phyloP scores from a whole-genome alignment of 2,329 filamentous ascomycete genomes.

The Emmonsia crescens region DNA sequence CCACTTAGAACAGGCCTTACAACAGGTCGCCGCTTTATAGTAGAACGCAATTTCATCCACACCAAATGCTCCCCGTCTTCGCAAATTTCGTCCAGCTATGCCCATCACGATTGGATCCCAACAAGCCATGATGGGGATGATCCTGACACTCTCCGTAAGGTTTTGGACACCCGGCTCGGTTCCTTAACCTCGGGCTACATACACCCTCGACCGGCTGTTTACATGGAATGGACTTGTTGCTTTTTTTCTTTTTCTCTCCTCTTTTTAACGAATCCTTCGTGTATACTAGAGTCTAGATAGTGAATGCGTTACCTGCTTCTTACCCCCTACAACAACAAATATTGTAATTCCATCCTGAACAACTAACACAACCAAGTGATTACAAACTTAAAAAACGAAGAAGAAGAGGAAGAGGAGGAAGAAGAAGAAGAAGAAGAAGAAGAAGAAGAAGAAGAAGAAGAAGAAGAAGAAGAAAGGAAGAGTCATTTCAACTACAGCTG shows the following conservation, averaged over 20 bases:
- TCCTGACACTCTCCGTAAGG: not conserved
- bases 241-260: not conserved
- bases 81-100: not conserved
- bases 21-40: not conserved
- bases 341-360: not conserved
- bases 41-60: not conserved
- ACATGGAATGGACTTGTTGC: too few relatives aligned
- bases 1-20: not conserved
- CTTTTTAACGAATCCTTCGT: not conserved
- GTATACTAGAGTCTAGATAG: not conserved
- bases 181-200: not conserved
- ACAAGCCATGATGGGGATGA: not conserved
- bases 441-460: not conserved
- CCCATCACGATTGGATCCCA: not conserved
- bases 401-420: not conserved
- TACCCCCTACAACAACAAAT: not conserved
- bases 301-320: not conserved
- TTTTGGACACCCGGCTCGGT: not conserved
- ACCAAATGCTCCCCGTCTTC: not conserved
- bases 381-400: not conserved
- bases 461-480: not conserved
- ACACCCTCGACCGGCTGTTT: not conserved
- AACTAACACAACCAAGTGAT: not conserved
- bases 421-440: not conserved
- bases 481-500: not conserved